Evolutionary conservation across 2,329 filamentous ascomycete species (phyloP).

Genomic region (Leptodontidium sp.): DNA sequence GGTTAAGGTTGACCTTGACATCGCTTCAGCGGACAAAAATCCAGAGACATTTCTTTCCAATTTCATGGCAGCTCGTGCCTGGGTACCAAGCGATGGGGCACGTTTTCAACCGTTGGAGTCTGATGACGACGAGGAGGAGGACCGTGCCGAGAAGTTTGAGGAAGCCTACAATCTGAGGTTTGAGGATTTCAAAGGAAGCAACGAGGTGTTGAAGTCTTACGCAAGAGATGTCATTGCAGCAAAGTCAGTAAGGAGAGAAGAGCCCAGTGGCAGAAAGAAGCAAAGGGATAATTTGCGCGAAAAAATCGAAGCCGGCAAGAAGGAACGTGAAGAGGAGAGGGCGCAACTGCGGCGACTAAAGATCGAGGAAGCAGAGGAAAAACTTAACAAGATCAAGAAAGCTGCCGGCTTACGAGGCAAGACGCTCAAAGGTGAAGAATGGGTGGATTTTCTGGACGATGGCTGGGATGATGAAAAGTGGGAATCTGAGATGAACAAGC

Average conservation of each 20-base stretch:
- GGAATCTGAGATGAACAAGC: slow-evolving; percentile 88
- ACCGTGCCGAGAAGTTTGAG: slow-evolving; percentile 85
- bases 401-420: slow-evolving; percentile 82
- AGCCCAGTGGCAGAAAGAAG: slow-evolving; percentile 78
- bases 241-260: slow-evolving; percentile 86
- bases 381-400: slow-evolving; percentile 86
- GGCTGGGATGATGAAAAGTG: slow-evolving; percentile 90
- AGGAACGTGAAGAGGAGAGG: slow-evolving; percentile 79
- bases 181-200: slow-evolving; percentile 87
- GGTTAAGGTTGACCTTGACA: slow-evolving; percentile 66
- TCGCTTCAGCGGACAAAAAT: slow-evolving; percentile 83
- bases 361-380: slow-evolving; percentile 88
- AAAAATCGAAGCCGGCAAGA: slow-evolving; percentile 80
- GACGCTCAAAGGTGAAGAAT: slow-evolving; percentile 76
- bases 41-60: slow-evolving; percentile 94
- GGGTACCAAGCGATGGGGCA: slow-evolving; percentile 74
- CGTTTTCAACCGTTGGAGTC: slow-evolving; percentile 87
- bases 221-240: slow-evolving; percentile 84
- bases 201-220: slow-evolving; percentile 88
- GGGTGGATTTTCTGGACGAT: slow-evolving; percentile 83
- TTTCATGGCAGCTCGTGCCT: slow-evolving; percentile 91
- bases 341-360: slow-evolving; percentile 86
- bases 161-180: slow-evolving; percentile 95
- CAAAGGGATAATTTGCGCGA: slow-evolving; percentile 80
- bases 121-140: slow-evolving; percentile 78